Evolutionary conservation across 2,329 filamentous ascomycete species (phyloP).

Genomic region (Blumeriella jaapii): DNA sequence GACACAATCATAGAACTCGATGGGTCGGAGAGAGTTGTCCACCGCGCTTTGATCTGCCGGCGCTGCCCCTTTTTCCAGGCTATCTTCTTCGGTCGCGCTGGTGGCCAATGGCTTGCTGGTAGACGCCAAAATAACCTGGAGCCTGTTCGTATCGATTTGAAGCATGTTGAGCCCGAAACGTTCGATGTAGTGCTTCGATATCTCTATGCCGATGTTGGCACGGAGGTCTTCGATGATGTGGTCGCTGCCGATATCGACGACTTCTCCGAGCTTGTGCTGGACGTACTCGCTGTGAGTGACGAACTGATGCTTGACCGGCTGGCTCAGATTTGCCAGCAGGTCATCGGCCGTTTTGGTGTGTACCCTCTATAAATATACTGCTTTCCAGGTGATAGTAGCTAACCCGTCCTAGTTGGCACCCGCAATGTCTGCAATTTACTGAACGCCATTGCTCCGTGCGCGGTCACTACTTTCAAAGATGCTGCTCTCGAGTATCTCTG

Average conservation of each 20-base stretch:
- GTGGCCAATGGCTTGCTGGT: conserved; percentile 70
- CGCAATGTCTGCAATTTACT: conserved; percentile 79
- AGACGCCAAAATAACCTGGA: conserved; percentile 44
- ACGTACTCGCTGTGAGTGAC: conserved; percentile 81
- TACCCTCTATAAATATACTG: conserved; percentile 6
- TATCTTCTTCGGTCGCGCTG: conserved; percentile 78
- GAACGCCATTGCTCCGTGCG: conserved; percentile 76
- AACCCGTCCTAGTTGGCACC: conserved; percentile 46
- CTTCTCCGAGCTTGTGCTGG: conserved; percentile 79
- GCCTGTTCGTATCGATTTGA: conserved; percentile 63
- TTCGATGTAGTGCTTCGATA: conserved; percentile 72
- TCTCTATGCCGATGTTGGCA: conserved; percentile 73
- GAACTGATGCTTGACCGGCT: conserved; percentile 91
- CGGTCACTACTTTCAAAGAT: conserved; percentile 76
- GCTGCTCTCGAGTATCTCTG: conserved; percentile 85
- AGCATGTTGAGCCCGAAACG: conserved; percentile 60
- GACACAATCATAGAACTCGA: conserved; percentile 73
- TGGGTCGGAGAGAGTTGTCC: conserved; percentile 58
- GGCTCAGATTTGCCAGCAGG: conserved; percentile 76
- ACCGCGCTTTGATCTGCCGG: conserved; percentile 69
- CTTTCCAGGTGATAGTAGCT: too few species aligned
- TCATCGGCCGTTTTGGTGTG: conserved; percentile 66
- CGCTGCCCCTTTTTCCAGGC: conserved; percentile 88
- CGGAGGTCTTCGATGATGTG: conserved; percentile 71
- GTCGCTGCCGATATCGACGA: conserved; percentile 63